phyloP scores from a whole-genome alignment of 305 asterid genomes.

The Ajuga reptans region DNA sequence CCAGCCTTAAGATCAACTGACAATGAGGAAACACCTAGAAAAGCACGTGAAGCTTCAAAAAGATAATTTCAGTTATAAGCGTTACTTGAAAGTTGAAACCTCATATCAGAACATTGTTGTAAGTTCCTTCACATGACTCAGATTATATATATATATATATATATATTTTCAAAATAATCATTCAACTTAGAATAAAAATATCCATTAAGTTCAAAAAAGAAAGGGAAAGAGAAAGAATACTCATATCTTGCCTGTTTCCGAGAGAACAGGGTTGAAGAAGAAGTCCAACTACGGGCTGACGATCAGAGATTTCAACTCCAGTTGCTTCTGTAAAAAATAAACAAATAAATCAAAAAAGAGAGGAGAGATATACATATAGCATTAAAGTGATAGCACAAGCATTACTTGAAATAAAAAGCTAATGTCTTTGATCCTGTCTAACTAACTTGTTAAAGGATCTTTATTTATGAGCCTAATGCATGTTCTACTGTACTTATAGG shows the following conservation, averaged over 20 bases:
- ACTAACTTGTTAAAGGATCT: no score
- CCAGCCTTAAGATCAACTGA: background rate
- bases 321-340: slow-evolving; percentile 43
- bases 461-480: background rate
- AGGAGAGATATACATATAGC: slow-evolving; percentile 1
- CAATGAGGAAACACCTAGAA: slow-evolving; percentile 2
- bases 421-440: slow-evolving; percentile 11
- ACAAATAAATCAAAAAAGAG: background rate
- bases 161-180: slow-evolving; percentile 6
- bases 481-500: background rate
- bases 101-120: slow-evolving; percentile 4
- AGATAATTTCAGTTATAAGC: slow-evolving; percentile 1
- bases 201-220: slow-evolving; percentile 4
- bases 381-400: background rate
- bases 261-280: slow-evolving; percentile 76
- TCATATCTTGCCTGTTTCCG: slow-evolving; percentile 74
- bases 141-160: background rate
- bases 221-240: slow-evolving; percentile 15
- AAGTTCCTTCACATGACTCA: slow-evolving; percentile 4
- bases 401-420: background rate
- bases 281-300: slow-evolving; percentile 69
- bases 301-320: slow-evolving; percentile 44
- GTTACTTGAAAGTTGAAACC: background rate
- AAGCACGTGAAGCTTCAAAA: background rate
- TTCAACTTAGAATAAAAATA: background rate